These are phyloP conservation scores for Scleromitrula shiraiana DNA, from an alignment of 2,329 filamentous ascomycete genomes.

Conservation along the genomic window DNA sequence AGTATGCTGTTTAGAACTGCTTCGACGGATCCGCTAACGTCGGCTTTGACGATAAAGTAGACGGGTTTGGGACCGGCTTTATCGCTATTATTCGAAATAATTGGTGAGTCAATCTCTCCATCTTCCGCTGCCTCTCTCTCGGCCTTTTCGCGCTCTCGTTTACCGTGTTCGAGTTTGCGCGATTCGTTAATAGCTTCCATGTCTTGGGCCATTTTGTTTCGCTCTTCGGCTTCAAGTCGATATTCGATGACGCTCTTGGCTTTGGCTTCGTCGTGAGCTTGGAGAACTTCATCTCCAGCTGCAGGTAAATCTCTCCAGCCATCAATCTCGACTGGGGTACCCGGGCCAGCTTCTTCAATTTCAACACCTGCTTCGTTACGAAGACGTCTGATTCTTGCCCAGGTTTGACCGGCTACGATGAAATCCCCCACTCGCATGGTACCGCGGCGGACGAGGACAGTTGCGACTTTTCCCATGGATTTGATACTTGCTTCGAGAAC, in stretches of 20 bases:
- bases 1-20: conserved; percentile 72
- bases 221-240: conserved; percentile 62
- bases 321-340: conserved; percentile 83
- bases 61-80: conserved; percentile 45
- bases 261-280: conserved; percentile 69
- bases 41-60: conserved; percentile 83
- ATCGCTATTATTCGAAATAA: too few species aligned
- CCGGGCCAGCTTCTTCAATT: conserved; percentile 69
- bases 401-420: conserved; percentile 81
- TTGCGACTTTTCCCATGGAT: conserved; percentile 74
- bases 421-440: conserved; percentile 74
- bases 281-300: conserved; percentile 80
- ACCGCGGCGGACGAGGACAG: conserved; percentile 79
- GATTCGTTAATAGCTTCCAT: conserved; percentile 71
- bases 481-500: conserved; percentile 88
- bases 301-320: conserved; percentile 87
- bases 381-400: conserved; percentile 76
- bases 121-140: conserved; percentile 38
- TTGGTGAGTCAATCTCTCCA: too few species aligned
- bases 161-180: conserved; percentile 48
- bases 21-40: conserved; percentile 90
- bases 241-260: conserved; percentile 74
- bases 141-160: conserved; percentile 51
- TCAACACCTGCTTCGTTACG: conserved; percentile 75
- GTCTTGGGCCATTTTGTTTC: conserved; percentile 55